Base-by-base conservation (phyloP, 306 rosid species). In the Cotoneaster glaucophyllus region DNA sequence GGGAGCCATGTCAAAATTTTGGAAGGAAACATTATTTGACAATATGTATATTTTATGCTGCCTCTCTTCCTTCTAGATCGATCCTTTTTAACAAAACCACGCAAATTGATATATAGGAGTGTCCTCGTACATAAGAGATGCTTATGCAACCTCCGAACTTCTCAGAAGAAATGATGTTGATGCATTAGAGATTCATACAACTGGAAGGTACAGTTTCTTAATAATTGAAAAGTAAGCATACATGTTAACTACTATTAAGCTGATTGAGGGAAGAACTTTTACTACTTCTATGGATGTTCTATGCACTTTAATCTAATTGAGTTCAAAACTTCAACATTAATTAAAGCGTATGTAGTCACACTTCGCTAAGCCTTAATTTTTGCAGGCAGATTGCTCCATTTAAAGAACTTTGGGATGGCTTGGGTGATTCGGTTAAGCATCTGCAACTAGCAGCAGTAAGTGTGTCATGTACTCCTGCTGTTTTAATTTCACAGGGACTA, bases 181-280 rank as follows among this genome's bases (percentile, higher is more conserved):
- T 79, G 96, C 96, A 82, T 41, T 93, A 63, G 98, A 93, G 91
- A 88, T 91, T 76, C 98, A 91, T 77, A 91, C 98, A 74, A 91
- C 86, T 80, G 97, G 91, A 72, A 93, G 98, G 97, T 93, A 85
- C 64, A 67, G 11, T 45, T 70, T 56, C 22, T 22, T 69, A 31
- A 66, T 79, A 25, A 72, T 31, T 11, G 21, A 50, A 6, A 34
- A 70, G 28, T 18, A 80, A 31, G 56, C 70, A 28, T 28, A 21
- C 43, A 48, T 7, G 41, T 34, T 34, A 34, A 34, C 9, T 34
- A 34, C 41, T 34, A 34, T 12, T 50, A 50, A 50, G 56, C 56
- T 50, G 17, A 44, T 66, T 5, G 2, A 34, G 64, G 41, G 34
- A 43, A 64, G 24, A 26, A 19, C 28, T 29, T 14, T 28, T 48